Conservation (phyloP, 345 rosid genomes). For the Eutrema yunnanense region DNA sequence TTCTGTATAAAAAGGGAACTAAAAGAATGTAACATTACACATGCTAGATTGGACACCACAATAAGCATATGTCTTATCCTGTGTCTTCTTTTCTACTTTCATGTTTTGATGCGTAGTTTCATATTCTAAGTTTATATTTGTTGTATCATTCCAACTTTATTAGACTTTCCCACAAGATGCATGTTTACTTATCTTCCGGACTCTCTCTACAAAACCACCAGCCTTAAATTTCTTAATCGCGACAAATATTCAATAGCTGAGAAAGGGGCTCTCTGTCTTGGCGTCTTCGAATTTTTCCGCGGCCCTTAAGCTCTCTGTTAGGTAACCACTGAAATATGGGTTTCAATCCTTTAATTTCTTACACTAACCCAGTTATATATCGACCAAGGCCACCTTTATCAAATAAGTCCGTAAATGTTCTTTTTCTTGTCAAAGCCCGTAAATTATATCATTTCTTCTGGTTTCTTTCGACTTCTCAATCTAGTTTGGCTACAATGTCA, state of each 20-base stretch:
- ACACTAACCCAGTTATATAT: background rate
- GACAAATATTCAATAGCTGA: no score
- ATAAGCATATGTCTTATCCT: background rate
- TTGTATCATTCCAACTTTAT: background rate
- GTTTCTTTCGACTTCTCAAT: background rate
- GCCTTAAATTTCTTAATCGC: no score
- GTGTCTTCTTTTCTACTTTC: background rate
- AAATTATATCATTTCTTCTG: no score
- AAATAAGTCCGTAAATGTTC: background rate
- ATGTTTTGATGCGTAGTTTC: background rate
- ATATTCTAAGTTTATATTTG: background rate
- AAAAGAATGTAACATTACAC: constrained; percentile 23
- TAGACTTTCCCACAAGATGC: no score
- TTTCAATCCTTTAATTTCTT: background rate
- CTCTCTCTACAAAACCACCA: no score
- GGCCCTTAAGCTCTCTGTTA: no score
- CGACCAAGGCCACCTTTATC: background rate
- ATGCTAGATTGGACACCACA: constrained; percentile 22
- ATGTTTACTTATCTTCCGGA: no score
- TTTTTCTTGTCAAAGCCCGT: background rate
- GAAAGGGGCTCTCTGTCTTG: no score
- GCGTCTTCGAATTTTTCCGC: no score
- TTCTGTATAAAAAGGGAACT: background rate
- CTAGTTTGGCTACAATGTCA: background rate
- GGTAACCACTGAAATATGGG: background rate